Conservation (phyloP, 768 basidiomycete species). For the Boletus pseudo-olivaceus region DNA sequence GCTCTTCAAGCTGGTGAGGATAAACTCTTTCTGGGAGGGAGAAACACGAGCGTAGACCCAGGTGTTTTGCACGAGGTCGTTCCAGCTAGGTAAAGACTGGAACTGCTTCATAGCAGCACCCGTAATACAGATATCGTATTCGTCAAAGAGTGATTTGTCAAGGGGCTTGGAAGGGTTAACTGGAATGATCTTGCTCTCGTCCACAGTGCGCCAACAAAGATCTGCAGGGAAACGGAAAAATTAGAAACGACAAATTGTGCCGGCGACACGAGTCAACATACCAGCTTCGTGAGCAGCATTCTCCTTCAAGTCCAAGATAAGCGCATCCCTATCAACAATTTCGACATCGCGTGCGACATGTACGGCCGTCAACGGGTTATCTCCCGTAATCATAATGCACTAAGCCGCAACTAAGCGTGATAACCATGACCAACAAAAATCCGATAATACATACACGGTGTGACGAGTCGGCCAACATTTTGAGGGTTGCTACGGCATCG, state of each 20-base stretch:
- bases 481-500: slow-evolving; percentile 86
- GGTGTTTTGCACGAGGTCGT: slow-evolving; percentile 83
- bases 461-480: slow-evolving; percentile 94
- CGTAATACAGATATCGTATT: slow-evolving; percentile 96
- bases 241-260: background rate
- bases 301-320: slow-evolving; percentile 89
- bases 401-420: slow-evolving; percentile 28
- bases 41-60: slow-evolving; percentile 99
- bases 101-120: slow-evolving; percentile 91
- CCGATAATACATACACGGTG: slow-evolving; percentile 69
- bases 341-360: slow-evolving; percentile 97
- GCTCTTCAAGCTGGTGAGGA: slow-evolving; percentile 83
- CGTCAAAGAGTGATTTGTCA: slow-evolving; percentile 70
- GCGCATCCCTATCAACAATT: slow-evolving; percentile 91
- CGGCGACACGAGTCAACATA: slow-evolving; percentile 32
- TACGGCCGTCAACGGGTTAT: slow-evolving; percentile 94
- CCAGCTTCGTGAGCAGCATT: slow-evolving; percentile 68
- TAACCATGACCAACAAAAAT: background rate
- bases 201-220: slow-evolving; percentile 90
- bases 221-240: slow-evolving; percentile 40
- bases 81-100: slow-evolving; percentile 67
- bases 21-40: slow-evolving; percentile 92
- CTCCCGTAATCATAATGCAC: slow-evolving; percentile 99
- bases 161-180: slow-evolving; percentile 78
- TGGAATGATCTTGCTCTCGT: slow-evolving; percentile 84